Evolutionary conservation across 2,329 filamentous ascomycete species (phyloP).

Genomic region (Mollisia scopiformis): DNA sequence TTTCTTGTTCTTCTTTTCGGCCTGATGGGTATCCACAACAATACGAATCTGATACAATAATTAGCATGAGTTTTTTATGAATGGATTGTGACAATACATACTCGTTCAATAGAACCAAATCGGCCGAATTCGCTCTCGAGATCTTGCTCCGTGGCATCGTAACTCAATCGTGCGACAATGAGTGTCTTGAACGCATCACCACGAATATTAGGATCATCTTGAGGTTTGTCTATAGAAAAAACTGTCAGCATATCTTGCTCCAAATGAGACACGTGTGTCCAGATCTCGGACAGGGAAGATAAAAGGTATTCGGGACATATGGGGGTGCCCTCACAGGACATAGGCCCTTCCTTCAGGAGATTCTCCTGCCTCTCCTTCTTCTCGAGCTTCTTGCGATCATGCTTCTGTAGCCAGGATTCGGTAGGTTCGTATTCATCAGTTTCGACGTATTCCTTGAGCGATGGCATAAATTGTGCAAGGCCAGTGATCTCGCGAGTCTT

Average conservation of each 20-base stretch:
- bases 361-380: conserved; percentile 71
- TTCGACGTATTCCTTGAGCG: conserved; percentile 76
- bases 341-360: conserved; percentile 35
- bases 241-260: conserved; percentile 25
- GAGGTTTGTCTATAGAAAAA: conserved; percentile 69
- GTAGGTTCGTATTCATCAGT: conserved; percentile 78
- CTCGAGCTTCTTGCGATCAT: conserved; percentile 82
- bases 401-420: conserved; percentile 89
- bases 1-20: conserved; percentile 73
- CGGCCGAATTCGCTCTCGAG: conserved; percentile 91
- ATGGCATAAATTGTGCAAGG: conserved; percentile 74
- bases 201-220: conserved; percentile 83
- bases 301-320: conserved; percentile 31
- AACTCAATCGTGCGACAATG: conserved; percentile 88
- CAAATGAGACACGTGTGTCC: conserved; percentile 15
- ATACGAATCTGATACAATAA: conserved; percentile 72
- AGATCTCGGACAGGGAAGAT: conserved; percentile 25
- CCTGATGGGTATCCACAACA: conserved; percentile 73
- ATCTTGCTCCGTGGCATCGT: conserved; percentile 86
- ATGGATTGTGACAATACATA: conserved; percentile 45
- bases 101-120: conserved; percentile 91
- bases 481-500: conserved; percentile 74
- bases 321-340: conserved; percentile 35
- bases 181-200: conserved; percentile 95
- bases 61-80: conserved; percentile 13